A percentile compares a stretch with the other conserved stretches of the same genome.
Evolutionary conservation across 129 eudicot genomes (phyloP).

Genomic region (carrot (Daucus carota)): DH1_v3.0 NC_030383.2:43994001-43994500

Average conservation of each 20-base stretch:
- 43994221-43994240: not conserved
- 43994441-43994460: not conserved
- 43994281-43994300: not conserved
- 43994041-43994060: not conserved
- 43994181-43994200: not conserved
- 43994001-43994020: not conserved
- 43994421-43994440: not conserved
- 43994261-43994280: not conserved
- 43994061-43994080: not conserved
- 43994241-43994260: not conserved
- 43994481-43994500: not conserved
- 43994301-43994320: not conserved
- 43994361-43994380: not conserved
- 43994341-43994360: not conserved
- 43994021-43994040: not conserved
- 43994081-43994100: not conserved
- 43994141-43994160: not conserved
- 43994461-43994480: not conserved
- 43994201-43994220: not conserved
- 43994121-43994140: not conserved
- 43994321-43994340: not conserved
- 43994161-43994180: not conserved
- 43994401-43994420: not conserved
- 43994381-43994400: not conserved
- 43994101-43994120: not conserved